Percentiles rank a stretch among this genome's conserved stretches.
phyloP scores from a whole-genome alignment of 2,329 filamentous ascomycete genomes.

The Pseudogymnoascus sp. region DNA sequence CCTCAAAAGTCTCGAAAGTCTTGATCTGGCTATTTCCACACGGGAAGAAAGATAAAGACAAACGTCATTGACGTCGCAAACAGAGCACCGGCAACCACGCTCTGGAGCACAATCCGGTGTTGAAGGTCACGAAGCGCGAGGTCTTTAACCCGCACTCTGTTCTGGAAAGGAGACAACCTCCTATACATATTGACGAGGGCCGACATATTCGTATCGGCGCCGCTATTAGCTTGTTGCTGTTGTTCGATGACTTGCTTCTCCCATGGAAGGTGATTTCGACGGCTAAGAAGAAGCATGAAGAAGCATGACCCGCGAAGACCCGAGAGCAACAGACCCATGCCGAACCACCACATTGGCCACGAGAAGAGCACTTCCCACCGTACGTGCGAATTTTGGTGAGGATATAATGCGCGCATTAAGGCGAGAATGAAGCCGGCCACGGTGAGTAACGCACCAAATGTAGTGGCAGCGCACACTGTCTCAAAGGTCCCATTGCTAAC shows the following conservation, averaged over 20 bases:
- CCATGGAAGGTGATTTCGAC: slow-evolving; percentile 41
- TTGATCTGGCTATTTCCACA: background rate
- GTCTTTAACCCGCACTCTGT: background rate
- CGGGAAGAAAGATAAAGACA: slow-evolving; percentile 13
- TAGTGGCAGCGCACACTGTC: slow-evolving; percentile 40
- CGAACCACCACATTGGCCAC: slow-evolving; percentile 41
- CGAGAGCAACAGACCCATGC: slow-evolving; percentile 36
- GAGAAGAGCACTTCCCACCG: slow-evolving; percentile 37
- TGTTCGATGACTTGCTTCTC: slow-evolving; percentile 27
- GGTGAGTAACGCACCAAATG: slow-evolving; percentile 36
- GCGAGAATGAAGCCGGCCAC: slow-evolving; percentile 34
- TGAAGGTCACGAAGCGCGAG: background rate
- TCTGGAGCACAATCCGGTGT: background rate
- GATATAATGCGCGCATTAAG: slow-evolving; percentile 33
- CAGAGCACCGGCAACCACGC: background rate
- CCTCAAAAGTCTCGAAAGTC: too few relatives aligned
- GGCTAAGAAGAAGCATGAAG: slow-evolving; percentile 40
- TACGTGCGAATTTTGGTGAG: slow-evolving; percentile 22
- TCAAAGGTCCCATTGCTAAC: slow-evolving; percentile 46
- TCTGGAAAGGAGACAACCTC: background rate
- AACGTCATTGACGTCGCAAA: background rate
- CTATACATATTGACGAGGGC: background rate
- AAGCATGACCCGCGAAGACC: slow-evolving; percentile 42
- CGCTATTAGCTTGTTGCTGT: slow-evolving; percentile 22
- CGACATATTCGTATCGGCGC: background rate